Base-by-base conservation (phyloP, 805 yeast species). In the Zygosaccharomyces pseudorouxii region DNA sequence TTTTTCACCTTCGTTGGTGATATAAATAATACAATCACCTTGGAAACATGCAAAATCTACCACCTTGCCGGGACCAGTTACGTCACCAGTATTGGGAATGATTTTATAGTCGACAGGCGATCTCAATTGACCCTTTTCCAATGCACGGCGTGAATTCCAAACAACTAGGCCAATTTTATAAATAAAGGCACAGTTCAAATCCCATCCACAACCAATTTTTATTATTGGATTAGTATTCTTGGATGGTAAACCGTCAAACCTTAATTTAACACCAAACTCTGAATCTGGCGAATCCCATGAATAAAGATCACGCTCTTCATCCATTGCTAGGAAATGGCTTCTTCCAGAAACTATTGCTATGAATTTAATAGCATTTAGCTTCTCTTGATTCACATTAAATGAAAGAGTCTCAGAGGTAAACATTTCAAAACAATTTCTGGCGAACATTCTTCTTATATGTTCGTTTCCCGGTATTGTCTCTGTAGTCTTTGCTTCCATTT, bases 131-230 rank as follows among this genome's bases (percentile, higher is more conserved):
- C 64, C 67, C 42, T 65, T 58, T 18, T 46, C 50, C 6, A 71
- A 29, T 2, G 67, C 54, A 3, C 57, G 57, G 38, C 76, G 63
- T 54, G 58, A 46, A 38, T 69, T 71, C 90, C 90, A 84, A 14
- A 78, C 71, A 0, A 82, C 72, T 22, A 86, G 61, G 0, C 90
- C 89, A 41, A 74, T 67, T 5, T 67, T 66, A 16, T 68, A 68
- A 2, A 81, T 64, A 42, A 73, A 69, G 18, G 78, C 78, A 37
- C 79, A 77, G 45, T 79, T 76, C 12, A 75, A 63, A 49, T 77
- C 74, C 92, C 92, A 85, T 0, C 92, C 93, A 14, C 87, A 82
- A 10, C 73, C 71, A 8, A 81, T 73, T 53, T 75, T 77, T 23
- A 71, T 48, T 9, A 78, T 71, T 9, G 71, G 70, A 28, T 66